Conservation (phyloP, 768 basidiomycete species). For the Leccinum broughii region DNA sequence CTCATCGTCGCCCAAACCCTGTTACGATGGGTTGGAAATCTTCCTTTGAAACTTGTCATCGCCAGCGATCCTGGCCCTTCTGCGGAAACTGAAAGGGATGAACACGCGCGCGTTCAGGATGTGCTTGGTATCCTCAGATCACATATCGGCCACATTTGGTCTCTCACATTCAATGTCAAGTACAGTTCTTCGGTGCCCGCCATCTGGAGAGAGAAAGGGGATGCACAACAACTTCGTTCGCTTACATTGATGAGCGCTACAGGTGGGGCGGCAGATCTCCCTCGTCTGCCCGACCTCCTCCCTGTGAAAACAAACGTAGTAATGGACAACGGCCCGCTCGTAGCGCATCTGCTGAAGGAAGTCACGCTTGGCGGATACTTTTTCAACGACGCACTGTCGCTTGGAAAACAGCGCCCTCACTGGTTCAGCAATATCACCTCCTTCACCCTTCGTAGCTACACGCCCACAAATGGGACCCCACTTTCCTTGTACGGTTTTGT, state of each 20-base stretch:
- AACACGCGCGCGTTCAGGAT: background rate
- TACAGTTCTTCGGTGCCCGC: slow-evolving; percentile 3
- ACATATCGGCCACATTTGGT: slow-evolving; percentile 1
- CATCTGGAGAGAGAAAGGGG: slow-evolving; percentile 10
- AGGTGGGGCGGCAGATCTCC: background rate
- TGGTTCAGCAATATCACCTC: slow-evolving; percentile 9
- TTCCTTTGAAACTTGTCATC: slow-evolving; percentile 6
- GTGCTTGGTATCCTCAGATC: slow-evolving; percentile 1
- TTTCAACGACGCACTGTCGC: background rate
- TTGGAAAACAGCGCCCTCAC: background rate
- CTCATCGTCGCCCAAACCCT: background rate
- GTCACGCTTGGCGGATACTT: background rate
- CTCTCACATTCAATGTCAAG: slow-evolving; percentile 3
- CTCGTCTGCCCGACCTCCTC: background rate
- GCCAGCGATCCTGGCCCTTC: background rate
- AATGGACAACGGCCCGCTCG: too few species aligned
- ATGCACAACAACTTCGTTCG: background rate
- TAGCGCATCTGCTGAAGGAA: background rate
- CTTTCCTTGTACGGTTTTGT: slow-evolving; percentile 9
- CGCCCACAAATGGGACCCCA: background rate
- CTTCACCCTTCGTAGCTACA: background rate
- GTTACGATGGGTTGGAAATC: background rate
- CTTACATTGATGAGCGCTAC: slow-evolving; percentile 2
- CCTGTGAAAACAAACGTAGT: background rate
- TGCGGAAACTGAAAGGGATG: background rate